Conservation (phyloP, 2,329 filamentous ascomycete species). For the Cylindrodendrum hubeiense region DNA sequence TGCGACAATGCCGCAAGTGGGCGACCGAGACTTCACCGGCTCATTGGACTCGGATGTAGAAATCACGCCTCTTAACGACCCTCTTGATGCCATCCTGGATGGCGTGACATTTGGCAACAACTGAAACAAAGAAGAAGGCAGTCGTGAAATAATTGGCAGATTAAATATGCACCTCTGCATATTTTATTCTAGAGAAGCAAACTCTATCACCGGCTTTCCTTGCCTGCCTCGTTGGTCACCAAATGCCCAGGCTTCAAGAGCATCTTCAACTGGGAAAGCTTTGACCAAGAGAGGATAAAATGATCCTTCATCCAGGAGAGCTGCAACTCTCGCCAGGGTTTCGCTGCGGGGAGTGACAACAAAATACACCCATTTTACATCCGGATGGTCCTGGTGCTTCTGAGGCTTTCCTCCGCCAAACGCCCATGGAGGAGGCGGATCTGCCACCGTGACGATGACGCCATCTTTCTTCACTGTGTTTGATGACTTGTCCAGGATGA, state of each 20-base stretch:
- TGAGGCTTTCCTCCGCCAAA: conserved; percentile 36
- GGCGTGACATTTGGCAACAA: not conserved
- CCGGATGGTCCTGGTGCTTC: conserved; percentile 31
- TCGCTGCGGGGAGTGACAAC: not conserved
- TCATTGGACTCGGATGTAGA: not conserved
- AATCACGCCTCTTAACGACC: too few relatives aligned
- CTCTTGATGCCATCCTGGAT: not conserved
- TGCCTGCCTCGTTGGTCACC: not conserved
- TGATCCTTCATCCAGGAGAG: not conserved
- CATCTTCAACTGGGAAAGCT: not conserved
- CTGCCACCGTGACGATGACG: conserved; percentile 50
- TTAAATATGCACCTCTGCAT: not conserved
- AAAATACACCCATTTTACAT: conserved; percentile 47
- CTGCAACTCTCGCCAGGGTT: not conserved
- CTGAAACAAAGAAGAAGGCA: not conserved
- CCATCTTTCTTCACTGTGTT: conserved; percentile 45
- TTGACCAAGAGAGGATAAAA: not conserved
- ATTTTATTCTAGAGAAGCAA: not conserved
- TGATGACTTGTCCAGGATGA: conserved; percentile 45
- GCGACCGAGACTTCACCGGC: not conserved
- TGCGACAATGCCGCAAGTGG: not conserved
- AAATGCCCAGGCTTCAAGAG: not conserved
- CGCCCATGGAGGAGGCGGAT: conserved; percentile 50
- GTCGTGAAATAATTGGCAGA: not conserved
- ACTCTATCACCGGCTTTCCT: not conserved